Evolutionary conservation across 192 early-diverging fungal genomes (phyloP).

Genomic region (Backusella morwellensis): DNA sequence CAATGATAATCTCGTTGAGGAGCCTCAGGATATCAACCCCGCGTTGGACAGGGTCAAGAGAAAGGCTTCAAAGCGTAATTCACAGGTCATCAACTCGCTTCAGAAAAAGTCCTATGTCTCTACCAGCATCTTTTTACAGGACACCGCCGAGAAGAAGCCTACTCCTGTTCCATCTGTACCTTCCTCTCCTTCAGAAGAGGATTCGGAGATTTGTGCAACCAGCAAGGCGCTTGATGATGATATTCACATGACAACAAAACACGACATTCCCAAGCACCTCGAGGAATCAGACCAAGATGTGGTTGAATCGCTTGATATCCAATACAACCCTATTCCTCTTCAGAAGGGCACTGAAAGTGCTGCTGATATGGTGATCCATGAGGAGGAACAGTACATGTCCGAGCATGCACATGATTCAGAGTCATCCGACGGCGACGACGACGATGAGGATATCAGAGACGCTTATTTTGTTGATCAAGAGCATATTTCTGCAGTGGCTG

Average conservation of each 20-base stretch:
- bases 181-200: background rate
- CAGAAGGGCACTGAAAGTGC: background rate
- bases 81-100: constrained; percentile 26
- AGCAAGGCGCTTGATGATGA: background rate
- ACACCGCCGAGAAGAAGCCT: background rate
- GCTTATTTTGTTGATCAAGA: background rate
- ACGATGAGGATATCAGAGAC: background rate
- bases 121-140: constrained; percentile 23
- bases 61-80: constrained; percentile 16
- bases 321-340: background rate
- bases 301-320: background rate
- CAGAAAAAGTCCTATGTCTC: constrained; percentile 28
- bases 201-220: background rate
- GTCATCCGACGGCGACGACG: background rate
- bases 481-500: background rate
- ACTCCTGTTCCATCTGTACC: background rate
- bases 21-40: background rate
- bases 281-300: background rate
- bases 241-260: background rate
- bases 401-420: background rate
- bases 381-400: background rate
- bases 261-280: background rate
- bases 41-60: background rate
- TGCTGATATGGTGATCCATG: background rate
- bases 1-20: background rate